Evolutionary conservation across 495 filamentous ascomycete species (phyloP).

Genomic region (Aspergillus cristatus): DNA sequence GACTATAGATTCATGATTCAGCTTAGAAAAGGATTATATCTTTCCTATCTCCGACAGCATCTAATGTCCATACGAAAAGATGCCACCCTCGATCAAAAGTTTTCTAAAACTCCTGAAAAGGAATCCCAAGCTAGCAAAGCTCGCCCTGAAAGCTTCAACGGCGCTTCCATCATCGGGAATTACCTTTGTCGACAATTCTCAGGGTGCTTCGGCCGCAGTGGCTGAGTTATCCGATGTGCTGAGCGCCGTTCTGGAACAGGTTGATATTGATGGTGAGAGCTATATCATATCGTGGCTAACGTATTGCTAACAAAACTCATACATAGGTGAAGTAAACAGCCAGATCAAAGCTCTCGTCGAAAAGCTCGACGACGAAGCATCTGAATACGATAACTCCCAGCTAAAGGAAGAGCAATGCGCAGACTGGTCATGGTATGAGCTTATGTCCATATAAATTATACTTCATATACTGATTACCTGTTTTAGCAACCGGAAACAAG

Average conservation of each 20-base stretch:
- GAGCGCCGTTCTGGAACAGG: slow-evolving; percentile 1
- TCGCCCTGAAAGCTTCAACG: slow-evolving; percentile 1
- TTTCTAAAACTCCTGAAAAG: slow-evolving; percentile 1
- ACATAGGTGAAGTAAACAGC: not conserved
- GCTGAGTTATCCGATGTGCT: slow-evolving; percentile 4
- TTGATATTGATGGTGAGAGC: slow-evolving; percentile 2
- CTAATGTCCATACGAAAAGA: no score
- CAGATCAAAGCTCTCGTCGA: not conserved
- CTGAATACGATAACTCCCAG: slow-evolving; percentile 2
- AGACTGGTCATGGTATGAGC: slow-evolving; percentile 2
- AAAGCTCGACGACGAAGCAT: slow-evolving; percentile 3
- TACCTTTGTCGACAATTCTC: slow-evolving; percentile 1
- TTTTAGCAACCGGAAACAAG: slow-evolving; percentile 2
- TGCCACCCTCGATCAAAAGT: not conserved
- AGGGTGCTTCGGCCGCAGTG: slow-evolving; percentile 2
- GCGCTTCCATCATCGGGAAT: slow-evolving; percentile 1
- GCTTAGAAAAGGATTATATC: no score
- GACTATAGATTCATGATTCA: no score
- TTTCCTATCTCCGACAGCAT: no score
- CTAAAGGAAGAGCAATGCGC: not conserved
- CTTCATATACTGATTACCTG: not conserved
- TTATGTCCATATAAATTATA: not conserved
- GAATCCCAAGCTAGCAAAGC: slow-evolving; percentile 1
- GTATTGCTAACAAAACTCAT: not conserved
- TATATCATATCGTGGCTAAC: not conserved